Conservation (phyloP, 768 basidiomycete species). For the Boletus insuetus region DNA sequence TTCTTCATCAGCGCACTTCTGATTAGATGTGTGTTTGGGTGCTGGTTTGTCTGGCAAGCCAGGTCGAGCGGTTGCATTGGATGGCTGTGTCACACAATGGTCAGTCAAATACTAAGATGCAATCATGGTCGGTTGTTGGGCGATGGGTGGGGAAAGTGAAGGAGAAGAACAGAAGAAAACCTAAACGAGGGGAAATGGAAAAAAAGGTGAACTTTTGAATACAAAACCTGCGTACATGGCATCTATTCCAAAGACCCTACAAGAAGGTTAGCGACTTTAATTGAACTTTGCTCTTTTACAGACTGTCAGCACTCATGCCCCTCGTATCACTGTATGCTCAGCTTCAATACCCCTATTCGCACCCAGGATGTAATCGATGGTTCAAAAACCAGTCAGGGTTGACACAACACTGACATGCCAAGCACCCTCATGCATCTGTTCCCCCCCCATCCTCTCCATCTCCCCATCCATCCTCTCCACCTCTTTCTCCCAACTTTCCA, state of each 20-base stretch:
- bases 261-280: no score
- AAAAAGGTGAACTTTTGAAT: no score
- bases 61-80: background rate
- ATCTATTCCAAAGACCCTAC: no score
- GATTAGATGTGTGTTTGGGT: background rate
- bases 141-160: no score
- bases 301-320: background rate
- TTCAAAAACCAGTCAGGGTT: background rate
- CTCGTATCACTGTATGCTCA: background rate
- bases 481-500: no score
- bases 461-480: no score
- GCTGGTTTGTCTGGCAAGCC: background rate
- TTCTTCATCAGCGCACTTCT: background rate
- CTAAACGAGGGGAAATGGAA: no score
- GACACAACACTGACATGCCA: background rate
- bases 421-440: background rate
- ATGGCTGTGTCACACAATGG: background rate
- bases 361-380: background rate
- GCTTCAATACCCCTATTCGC: background rate
- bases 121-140: background rate
- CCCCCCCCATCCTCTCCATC: background rate
- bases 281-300: no score
- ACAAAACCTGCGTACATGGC: no score
- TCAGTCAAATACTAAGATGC: background rate
- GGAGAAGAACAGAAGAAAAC: no score